These are phyloP conservation scores for Thuja plicata DNA, from an alignment of 83 land plant species.

Conservation along the genomic window DNA sequence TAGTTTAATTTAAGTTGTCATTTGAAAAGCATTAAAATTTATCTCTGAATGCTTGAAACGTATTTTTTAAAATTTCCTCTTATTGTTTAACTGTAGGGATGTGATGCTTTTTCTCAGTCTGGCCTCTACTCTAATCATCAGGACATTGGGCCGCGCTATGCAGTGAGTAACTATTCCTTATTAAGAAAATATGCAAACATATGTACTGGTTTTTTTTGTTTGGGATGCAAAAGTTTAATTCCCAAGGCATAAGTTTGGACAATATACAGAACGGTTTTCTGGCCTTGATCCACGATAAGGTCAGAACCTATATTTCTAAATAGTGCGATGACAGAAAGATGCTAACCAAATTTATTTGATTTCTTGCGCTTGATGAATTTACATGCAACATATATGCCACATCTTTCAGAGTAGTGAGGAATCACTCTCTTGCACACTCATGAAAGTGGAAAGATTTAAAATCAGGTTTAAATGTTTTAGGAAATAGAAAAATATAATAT, in stretches of 20 bases:
- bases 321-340: background rate
- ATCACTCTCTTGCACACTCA: background rate
- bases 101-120: slow-evolving; percentile 96
- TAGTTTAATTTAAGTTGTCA: background rate
- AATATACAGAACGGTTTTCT: background rate
- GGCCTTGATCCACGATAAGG: background rate
- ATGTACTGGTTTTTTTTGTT: background rate
- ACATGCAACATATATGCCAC: background rate
- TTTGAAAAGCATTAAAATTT: background rate
- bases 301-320: background rate
- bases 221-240: background rate
- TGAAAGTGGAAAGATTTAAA: background rate
- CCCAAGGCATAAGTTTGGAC: background rate
- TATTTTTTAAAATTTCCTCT: background rate
- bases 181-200: background rate
- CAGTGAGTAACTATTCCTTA: slow-evolving; percentile 49
- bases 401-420: background rate
- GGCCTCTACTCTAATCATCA: slow-evolving; percentile 96
- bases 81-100: slow-evolving; percentile 49
- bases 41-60: background rate
- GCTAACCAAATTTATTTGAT: background rate
- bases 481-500: background rate
- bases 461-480: background rate
- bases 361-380: background rate
- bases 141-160: slow-evolving; percentile 96